phyloP scores from a whole-genome alignment of 2,329 filamentous ascomycete species.

The Capronia epimyces region DNA sequence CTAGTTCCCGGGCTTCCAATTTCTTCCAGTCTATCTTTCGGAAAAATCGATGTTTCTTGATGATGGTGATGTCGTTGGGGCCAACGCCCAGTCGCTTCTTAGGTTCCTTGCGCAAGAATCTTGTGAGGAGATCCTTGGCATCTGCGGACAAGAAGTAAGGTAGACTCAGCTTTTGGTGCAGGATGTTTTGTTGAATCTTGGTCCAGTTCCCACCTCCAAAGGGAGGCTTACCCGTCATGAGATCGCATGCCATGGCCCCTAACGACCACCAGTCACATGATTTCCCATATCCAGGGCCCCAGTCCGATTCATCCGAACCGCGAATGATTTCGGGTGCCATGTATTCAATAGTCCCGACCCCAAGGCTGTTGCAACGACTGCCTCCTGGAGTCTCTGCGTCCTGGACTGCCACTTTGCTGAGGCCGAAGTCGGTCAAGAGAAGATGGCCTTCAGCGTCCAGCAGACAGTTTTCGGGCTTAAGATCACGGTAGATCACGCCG shows the following conservation, averaged over 20 bases:
- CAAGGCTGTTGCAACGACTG: slow-evolving; percentile 72
- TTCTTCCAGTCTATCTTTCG: slow-evolving; percentile 92
- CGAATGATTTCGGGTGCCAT: slow-evolving; percentile 96
- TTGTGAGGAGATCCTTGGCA: slow-evolving; percentile 86
- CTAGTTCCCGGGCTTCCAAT: slow-evolving; percentile 72
- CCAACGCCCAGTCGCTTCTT: slow-evolving; percentile 83
- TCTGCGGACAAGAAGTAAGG: slow-evolving; percentile 89
- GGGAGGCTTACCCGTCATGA: slow-evolving; percentile 86
- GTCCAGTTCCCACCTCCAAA: slow-evolving; percentile 87
- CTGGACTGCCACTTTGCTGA: slow-evolving; percentile 87
- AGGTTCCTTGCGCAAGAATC: slow-evolving; percentile 86
- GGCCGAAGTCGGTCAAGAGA: slow-evolving; percentile 89
- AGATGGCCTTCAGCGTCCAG: slow-evolving; percentile 87
- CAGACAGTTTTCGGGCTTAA: slow-evolving; percentile 97
- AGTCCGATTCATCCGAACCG: slow-evolving; percentile 55
- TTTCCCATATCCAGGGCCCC: slow-evolving; percentile 63
- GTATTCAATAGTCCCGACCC: slow-evolving; percentile 89
- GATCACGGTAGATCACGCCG: slow-evolving; percentile 90
- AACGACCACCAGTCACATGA: slow-evolving; percentile 99
- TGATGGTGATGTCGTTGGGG: slow-evolving; percentile 75
- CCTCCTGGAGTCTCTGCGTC: slow-evolving; percentile 51
- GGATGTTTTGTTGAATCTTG: slow-evolving; percentile 93
- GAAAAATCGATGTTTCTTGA: slow-evolving; percentile 96
- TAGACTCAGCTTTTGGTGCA: slow-evolving; percentile 81
- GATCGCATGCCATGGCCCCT: slow-evolving; percentile 82